Base-by-base conservation (phyloP, 352 stramenopile species). In the Pythium folliculosum region DNA sequence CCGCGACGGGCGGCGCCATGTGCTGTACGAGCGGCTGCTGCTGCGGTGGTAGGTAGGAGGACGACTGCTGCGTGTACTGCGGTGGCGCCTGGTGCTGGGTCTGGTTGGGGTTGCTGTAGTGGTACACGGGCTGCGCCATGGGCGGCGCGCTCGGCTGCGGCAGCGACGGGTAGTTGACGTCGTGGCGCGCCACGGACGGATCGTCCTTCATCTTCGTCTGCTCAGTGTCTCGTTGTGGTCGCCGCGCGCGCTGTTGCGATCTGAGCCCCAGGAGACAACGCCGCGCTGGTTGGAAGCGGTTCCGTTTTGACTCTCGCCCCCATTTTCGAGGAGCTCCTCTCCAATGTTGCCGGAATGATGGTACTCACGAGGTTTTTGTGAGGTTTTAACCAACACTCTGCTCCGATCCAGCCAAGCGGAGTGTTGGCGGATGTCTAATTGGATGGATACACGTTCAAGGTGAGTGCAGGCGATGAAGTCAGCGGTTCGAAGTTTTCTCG, bases 51-150 rank as follows among this genome's bases (percentile, higher is more conserved):
- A 53, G n/a, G 45, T 74, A 70, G 21, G 65, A 70, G 16, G 65
- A 25, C 54, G 47, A 19, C 14, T 48, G 53, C 35, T 49, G 53
- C 19, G 25, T 19, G 4, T 47, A n/a, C n/a, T 53, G 21, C 22
- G 27, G 47, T 3, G 27, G 47, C 53, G 47, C 32, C 16, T 50
- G 3, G 27, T 32, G 22, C 30, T 60, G 53, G 30, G 45, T 25
- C 25, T 56, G 52, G 30, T 27, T 32, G 13, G 45, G 61, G 57
- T 48, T 74, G 56, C 56, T 56, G 62, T 74, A 74, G 51, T 74
- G 67, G 45, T 74, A 74, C 48, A 74, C 37, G 1, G 67, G 67
- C 62, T 70, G 55, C 21, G 67, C 67, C 60, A 70, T 65, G 10
- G 67, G 67, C 57, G 67, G 56, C 51, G 67, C 61, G 21, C 61